phyloP scores from a whole-genome alignment of 1,139 yeast genomes.

The Yamadazyma epiphylla region DNA sequence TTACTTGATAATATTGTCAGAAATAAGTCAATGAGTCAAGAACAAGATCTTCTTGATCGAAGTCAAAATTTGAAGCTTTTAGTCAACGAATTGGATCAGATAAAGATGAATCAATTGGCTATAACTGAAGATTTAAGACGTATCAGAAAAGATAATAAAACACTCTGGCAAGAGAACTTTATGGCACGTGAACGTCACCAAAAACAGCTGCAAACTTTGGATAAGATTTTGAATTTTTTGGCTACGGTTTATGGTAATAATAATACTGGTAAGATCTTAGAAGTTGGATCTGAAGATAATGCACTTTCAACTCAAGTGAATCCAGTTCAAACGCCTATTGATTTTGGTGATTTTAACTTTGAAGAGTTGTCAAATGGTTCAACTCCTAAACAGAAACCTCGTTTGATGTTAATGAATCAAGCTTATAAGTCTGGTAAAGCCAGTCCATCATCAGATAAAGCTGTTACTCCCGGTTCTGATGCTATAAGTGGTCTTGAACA shows the following conservation, averaged over 20 bases:
- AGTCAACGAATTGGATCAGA: constrained; percentile 68
- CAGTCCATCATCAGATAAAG: constrained; percentile 7
- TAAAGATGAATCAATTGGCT: constrained; percentile 73
- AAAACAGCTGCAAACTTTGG: constrained; percentile 82
- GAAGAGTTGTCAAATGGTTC: constrained; percentile 10
- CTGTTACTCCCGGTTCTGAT: constrained; percentile 12
- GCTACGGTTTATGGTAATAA: constrained; percentile 81
- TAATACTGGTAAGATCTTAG: constrained; percentile 46
- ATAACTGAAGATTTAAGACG: constrained; percentile 82
- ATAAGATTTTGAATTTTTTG: constrained; percentile 79
- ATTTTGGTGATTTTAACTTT: constrained; percentile 8
- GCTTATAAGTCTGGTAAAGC: constrained; percentile 24
- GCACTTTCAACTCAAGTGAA: constrained; percentile 1
- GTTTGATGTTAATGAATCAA: constrained; percentile 43
- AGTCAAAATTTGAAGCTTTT: constrained; percentile 50
- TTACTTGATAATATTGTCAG: constrained; percentile 67
- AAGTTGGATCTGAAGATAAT: constrained; percentile 21
- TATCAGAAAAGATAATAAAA: constrained; percentile 80
- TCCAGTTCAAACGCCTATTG: constrained; percentile 2
- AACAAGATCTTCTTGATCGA: constrained; percentile 31
- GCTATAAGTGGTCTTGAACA: constrained; percentile 37
- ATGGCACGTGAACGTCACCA: constrained; percentile 81
- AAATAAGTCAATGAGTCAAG: constrained; percentile 36
- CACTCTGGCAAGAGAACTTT: constrained; percentile 86
- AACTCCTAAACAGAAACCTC: constrained; percentile 28